A percentile compares a stretch with the other conserved stretches of the same genome.
Conservation (phyloP, 768 basidiomycete genomes). For the Saitozyma sp. region DNA sequence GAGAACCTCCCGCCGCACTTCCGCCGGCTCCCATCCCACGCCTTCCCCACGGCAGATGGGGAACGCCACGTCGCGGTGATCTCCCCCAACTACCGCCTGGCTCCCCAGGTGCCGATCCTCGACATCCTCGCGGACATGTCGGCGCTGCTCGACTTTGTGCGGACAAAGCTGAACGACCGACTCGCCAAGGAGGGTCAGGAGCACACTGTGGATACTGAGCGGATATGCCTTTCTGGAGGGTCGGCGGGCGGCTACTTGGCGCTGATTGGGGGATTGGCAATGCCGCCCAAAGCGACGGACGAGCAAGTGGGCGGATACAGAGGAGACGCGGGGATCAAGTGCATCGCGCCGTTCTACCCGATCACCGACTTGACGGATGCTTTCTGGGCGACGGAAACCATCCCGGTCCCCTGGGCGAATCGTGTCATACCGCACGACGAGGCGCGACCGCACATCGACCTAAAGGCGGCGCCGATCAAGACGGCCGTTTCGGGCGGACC, state of each 20-base stretch:
- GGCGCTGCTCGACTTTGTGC: slow-evolving; percentile 28
- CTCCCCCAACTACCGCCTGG: slow-evolving; percentile 52
- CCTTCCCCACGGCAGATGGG: slow-evolving; percentile 1
- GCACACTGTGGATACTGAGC: slow-evolving; percentile 26
- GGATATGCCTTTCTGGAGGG: slow-evolving; percentile 44
- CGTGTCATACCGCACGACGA: slow-evolving; percentile 33
- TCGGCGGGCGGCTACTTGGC: slow-evolving; percentile 48
- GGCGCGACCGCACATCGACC: slow-evolving; percentile 38
- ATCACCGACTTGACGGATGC: slow-evolving; percentile 44
- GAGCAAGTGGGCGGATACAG: slow-evolving; percentile 43
- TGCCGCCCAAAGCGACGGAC: slow-evolving; percentile 23
- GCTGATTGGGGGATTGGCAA: slow-evolving; percentile 36
- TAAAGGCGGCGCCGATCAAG: slow-evolving; percentile 32
- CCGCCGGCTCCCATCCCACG: slow-evolving; percentile 26
- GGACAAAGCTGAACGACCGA: slow-evolving; percentile 32
- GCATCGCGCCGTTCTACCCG: slow-evolving; percentile 46
- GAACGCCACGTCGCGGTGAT: slow-evolving; percentile 39
- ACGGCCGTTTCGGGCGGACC: slow-evolving; percentile 40
- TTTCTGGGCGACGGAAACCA: slow-evolving; percentile 45
- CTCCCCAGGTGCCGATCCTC: slow-evolving; percentile 51
- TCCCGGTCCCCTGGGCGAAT: slow-evolving; percentile 40
- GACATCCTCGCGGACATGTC: slow-evolving; percentile 49
- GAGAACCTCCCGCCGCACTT: slow-evolving; percentile 51
- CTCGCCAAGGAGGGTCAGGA: slow-evolving; percentile 25
- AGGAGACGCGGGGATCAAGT: slow-evolving; percentile 37